These are phyloP conservation scores for Phytophthora citrophthora DNA, from an alignment of 352 stramenopile genomes.

Conservation along the genomic window DNA sequence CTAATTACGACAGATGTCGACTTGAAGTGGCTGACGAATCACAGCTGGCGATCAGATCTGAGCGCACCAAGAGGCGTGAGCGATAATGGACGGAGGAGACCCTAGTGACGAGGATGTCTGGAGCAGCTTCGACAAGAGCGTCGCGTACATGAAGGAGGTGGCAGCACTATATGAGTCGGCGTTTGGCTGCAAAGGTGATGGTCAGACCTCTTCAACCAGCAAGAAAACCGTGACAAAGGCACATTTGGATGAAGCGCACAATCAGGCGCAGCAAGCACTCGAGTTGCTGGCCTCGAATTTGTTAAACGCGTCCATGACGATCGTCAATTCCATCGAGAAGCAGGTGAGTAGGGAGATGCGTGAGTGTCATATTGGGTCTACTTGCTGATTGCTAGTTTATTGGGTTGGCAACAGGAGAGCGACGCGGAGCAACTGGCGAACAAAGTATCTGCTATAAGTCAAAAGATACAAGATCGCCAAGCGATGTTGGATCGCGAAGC, in stretches of 20 bases:
- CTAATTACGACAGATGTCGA: not conserved
- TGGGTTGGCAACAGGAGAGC: conserved; percentile 22
- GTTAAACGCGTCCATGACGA: conserved; percentile 48
- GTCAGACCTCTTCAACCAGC: not conserved
- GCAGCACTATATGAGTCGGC: conserved; percentile 58
- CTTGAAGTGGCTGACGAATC: conserved; percentile 23
- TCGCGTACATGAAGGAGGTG: conserved; percentile 57
- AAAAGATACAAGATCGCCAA: conserved; percentile 26
- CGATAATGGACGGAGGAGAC: not conserved
- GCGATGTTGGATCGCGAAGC: conserved; percentile 14
- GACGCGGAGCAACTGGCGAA: conserved; percentile 11
- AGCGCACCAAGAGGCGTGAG: not conserved
- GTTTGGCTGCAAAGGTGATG: conserved; percentile 29
- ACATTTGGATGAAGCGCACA: conserved; percentile 51
- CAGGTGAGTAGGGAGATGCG: conserved; percentile 26
- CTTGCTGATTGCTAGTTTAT: not conserved
- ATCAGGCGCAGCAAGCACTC: conserved; percentile 56
- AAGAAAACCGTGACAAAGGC: conserved; percentile 40
- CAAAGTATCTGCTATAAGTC: conserved; percentile 15
- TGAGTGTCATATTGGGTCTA: not conserved
- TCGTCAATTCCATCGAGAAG: conserved; percentile 46
- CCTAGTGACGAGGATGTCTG: conserved; percentile 39
- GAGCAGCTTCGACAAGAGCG: conserved; percentile 58
- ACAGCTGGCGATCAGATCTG: not conserved
- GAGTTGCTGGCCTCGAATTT: conserved; percentile 69